Evolutionary conservation across 495 filamentous ascomycete species (phyloP).

Genomic region (Hamigera avellanea): DNA sequence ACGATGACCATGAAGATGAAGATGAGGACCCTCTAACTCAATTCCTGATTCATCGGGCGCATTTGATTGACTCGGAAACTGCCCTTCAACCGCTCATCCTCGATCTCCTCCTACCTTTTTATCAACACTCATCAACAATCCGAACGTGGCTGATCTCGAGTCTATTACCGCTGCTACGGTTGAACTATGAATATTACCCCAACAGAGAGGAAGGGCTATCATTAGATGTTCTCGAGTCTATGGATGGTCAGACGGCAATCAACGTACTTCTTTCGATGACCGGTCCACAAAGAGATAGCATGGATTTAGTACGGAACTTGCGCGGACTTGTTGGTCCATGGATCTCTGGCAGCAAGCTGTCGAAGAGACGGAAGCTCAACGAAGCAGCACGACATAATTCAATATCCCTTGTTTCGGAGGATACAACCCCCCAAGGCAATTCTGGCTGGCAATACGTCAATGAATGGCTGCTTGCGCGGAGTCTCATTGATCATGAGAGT

Average conservation of each 20-base stretch:
- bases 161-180: conserved; percentile 63
- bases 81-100: conserved; percentile 64
- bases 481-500: conserved; percentile 31
- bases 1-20: conserved; percentile 26
- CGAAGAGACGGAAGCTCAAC: conserved; percentile 45
- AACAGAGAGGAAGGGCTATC: conserved; percentile 41
- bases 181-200: conserved; percentile 79
- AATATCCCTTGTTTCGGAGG: conserved; percentile 15
- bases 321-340: conserved; percentile 70
- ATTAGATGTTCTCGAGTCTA: conserved; percentile 45
- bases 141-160: conserved; percentile 68
- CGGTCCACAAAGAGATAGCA: conserved; percentile 25
- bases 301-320: conserved; percentile 55
- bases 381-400: conserved; percentile 18
- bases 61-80: conserved; percentile 67
- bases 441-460: conserved; percentile 70
- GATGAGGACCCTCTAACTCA: conserved; percentile 46
- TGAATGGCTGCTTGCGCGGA: conserved; percentile 64
- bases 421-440: conserved; percentile 8
- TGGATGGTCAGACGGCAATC: conserved; percentile 49
- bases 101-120: conserved; percentile 61
- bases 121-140: conserved; percentile 52
- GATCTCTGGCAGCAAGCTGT: conserved; percentile 59
- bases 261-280: conserved; percentile 58
- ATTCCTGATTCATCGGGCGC: conserved; percentile 67